Base-by-base conservation (phyloP, 441 rosid species). In the Pelargonium citronellum region DNA sequence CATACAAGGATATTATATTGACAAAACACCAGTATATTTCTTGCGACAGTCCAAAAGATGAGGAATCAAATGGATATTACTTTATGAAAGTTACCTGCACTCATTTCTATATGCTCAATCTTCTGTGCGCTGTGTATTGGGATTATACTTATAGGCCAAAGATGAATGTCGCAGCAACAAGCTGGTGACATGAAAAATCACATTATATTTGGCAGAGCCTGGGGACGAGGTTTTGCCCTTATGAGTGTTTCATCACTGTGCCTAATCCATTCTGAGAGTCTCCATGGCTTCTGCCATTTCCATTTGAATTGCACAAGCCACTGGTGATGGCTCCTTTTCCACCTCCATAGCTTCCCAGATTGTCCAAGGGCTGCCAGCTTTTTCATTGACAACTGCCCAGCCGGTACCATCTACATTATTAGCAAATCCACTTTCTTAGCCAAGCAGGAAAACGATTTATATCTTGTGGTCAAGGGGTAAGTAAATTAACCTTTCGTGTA, bases 401-500 rank as follows among this genome's bases (percentile, higher is more conserved):
- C 60, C 10, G 76, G 76, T 27, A 77, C 74, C 79, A 72, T 77
- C 79, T 77, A 73, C 71, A 66, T 12, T 22, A 74, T 64, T 5
- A 69, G 66, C 34, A 68, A 68, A 71, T 17, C 20, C 34, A 27
- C 20, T 22, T 67, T 68, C 58, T 77, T 64, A 74, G 77, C 41
- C 37, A 77, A 63, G 55, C 65, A 66, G 71, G 15, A 69, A 73
- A 39, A 70, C 41, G 24, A 71, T 62, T 44, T 16, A 5, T 58
- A 69, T 67, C 55, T 55, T 24, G 37, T 20, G 58, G 44, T 20
- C 27, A 69, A 37, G 43, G 39, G 63, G 68, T 53, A 64, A 41
- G 51, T 74, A 73, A 12, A 43, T 68, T 64, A 71, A 89, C 99
- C 94, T 89, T 90, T 80, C 85, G 83, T 68, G 81, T 87, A 74